Evolutionary conservation across 2,329 filamentous ascomycete genomes (phyloP).

Genomic region (Aspergillus eucalypticola): DNA sequence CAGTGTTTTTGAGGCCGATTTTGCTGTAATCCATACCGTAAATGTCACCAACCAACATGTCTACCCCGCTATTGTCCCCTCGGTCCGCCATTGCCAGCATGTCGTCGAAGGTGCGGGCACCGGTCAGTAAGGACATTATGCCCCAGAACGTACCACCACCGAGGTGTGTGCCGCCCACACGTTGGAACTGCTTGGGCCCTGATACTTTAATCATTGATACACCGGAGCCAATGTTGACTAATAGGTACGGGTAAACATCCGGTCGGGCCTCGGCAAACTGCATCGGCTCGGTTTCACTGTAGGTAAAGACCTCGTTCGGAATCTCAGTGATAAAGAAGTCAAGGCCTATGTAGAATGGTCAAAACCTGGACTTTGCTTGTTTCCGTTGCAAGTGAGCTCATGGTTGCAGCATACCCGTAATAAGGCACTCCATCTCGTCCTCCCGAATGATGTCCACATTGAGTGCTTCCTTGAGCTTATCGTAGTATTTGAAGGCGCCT

Average conservation of each 20-base stretch:
- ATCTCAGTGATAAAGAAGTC: constrained; percentile 99
- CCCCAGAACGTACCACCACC: constrained; percentile 99
- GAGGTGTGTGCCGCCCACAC: constrained; percentile 91
- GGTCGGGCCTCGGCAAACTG: constrained; percentile 74
- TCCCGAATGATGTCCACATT: constrained; percentile 87
- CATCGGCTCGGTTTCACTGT: constrained; percentile 88
- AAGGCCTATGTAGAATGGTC: constrained; percentile 59
- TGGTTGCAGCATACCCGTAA: constrained; percentile 66
- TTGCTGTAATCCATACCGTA: constrained; percentile 95
- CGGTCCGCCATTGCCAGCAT: constrained; percentile 90
- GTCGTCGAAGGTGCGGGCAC: constrained; percentile 93
- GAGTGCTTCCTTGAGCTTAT: constrained; percentile 78
- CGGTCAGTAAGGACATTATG: constrained; percentile 83
- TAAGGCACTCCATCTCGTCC: constrained; percentile 98
- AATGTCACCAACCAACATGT: constrained; percentile 97
- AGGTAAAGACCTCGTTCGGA: constrained; percentile 94
- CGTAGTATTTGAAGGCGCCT: constrained; percentile 95
- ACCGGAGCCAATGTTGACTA: constrained; percentile 97
- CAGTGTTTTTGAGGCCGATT: constrained; percentile 92
- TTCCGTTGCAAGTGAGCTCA: not conserved
- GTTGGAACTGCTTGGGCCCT: constrained; percentile 79
- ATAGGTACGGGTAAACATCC: constrained; percentile 93
- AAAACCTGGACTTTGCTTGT: not conserved
- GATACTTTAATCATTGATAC: constrained; percentile 98
- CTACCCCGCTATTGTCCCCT: constrained; percentile 89